Evolutionary conservation across 129 eudicot genomes (phyloP).

Genomic region (Scalesia atractyloides): DNA sequence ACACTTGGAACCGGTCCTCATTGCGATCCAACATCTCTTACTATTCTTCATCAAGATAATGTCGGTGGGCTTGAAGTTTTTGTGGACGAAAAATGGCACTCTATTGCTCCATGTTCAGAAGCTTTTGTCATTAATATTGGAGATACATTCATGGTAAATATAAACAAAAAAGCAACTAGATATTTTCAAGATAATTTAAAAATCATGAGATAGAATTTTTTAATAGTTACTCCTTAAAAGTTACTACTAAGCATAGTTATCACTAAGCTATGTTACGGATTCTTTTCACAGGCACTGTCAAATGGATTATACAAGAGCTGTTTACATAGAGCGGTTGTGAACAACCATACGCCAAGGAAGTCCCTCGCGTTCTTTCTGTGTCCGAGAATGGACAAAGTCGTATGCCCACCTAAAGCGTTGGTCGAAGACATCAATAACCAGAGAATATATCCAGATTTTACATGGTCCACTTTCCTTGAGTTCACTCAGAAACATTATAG

Average conservation of each 20-base stretch:
- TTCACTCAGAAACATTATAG: constrained; percentile 87
- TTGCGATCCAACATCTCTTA: constrained; percentile 30
- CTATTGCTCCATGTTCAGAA: constrained; percentile 60
- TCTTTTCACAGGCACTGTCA: constrained; percentile 64
- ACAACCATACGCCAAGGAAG: constrained; percentile 55
- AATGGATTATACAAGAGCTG: constrained; percentile 90
- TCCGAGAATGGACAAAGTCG: constrained; percentile 59
- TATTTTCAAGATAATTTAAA: neutral
- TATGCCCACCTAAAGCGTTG: constrained; percentile 64
- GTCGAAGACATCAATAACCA: constrained; percentile 25
- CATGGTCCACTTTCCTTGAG: constrained; percentile 70
- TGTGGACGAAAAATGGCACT: constrained; percentile 72
- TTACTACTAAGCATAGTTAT: too few relatives aligned
- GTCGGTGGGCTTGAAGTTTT: constrained; percentile 83
- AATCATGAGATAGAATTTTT: neutral
- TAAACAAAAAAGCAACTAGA: neutral
- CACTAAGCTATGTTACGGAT: neutral
- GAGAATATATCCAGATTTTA: constrained; percentile 77
- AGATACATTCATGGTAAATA: constrained; percentile 79
- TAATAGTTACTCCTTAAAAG: neutral
- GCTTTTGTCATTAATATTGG: constrained; percentile 95
- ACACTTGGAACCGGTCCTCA: constrained; percentile 94
- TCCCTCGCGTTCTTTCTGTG: constrained; percentile 83
- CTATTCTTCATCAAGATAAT: constrained; percentile 85
- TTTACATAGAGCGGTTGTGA: constrained; percentile 86